Percentiles rank a stretch among this genome's conserved stretches.
Evolutionary conservation across 2,329 filamentous ascomycete genomes (phyloP).

Genomic region (Cercospora beticola): DNA sequence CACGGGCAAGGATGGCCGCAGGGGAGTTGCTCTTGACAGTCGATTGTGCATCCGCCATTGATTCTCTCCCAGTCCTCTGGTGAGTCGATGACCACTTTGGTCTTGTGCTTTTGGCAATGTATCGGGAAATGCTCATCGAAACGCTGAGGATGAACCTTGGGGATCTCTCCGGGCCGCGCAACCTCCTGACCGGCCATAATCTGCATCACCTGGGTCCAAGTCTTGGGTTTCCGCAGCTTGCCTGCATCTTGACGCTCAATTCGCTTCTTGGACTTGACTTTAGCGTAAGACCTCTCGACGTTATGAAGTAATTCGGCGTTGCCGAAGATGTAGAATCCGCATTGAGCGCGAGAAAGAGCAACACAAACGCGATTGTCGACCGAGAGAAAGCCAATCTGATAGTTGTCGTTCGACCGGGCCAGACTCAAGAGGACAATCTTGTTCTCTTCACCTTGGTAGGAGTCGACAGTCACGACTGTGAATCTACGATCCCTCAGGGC

Average conservation of each 20-base stretch:
- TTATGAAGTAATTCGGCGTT: conserved; percentile 57
- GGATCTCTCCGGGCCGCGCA: conserved; percentile 21
- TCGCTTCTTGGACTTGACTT: conserved; percentile 24
- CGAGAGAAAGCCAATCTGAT: conserved; percentile 70
- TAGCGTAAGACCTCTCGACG: conserved; percentile 19
- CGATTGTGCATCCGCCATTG: conserved; percentile 54
- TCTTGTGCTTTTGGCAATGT: conserved; percentile 33
- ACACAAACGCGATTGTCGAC: conserved; percentile 64
- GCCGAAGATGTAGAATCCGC: conserved; percentile 83
- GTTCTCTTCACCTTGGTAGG: conserved; percentile 89
- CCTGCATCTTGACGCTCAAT: not conserved
- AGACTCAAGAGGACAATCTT: conserved; percentile 78
- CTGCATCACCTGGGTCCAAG: conserved; percentile 33
- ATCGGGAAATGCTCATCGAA: conserved; percentile 29
- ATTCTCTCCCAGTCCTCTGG: conserved; percentile 55
- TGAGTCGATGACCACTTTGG: conserved; percentile 35
- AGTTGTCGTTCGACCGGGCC: conserved; percentile 64
- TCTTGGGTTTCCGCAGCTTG: conserved; percentile 20
- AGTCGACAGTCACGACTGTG: conserved; percentile 75
- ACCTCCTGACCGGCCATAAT: conserved; percentile 31
- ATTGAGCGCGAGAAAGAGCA: conserved; percentile 67
- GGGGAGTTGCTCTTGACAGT: conserved; percentile 46
- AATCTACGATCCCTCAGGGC: conserved; percentile 40
- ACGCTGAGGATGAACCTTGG: conserved; percentile 20
- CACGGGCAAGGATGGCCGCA: conserved; percentile 57